A percentile compares a stretch with the other conserved stretches of the same genome.
Conservation (phyloP, 129 eudicot species). For the Kitagawia praeruptora region DNA sequence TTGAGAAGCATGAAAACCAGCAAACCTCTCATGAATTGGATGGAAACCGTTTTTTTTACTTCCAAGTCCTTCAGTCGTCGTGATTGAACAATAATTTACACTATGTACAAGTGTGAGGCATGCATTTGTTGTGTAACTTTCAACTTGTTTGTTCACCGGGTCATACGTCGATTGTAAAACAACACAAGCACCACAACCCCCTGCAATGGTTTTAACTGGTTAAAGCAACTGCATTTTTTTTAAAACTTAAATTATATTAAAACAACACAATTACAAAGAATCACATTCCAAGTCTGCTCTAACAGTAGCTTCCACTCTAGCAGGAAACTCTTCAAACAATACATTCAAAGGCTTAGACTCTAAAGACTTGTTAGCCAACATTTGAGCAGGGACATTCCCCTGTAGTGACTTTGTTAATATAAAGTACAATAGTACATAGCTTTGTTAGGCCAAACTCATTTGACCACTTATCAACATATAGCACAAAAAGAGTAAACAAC, state of each 20-base stretch:
- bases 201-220: slow-evolving; percentile 26
- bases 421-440: too few species aligned
- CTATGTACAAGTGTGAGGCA: slow-evolving; percentile 91
- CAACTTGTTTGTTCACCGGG: slow-evolving; percentile 34
- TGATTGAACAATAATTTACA: slow-evolving; percentile 65
- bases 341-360: too few species aligned
- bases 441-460: neutral
- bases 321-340: too few species aligned
- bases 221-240: neutral
- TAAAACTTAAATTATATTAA: too few species aligned
- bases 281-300: too few species aligned
- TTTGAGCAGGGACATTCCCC: too few species aligned
- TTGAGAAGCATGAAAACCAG: slow-evolving; percentile 95
- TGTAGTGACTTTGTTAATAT: too few species aligned
- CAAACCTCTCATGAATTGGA: slow-evolving; percentile 74
- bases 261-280: too few species aligned
- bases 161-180: slow-evolving; percentile 75
- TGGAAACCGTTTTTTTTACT: slow-evolving; percentile 79
- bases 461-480: neutral
- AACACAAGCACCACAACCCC: slow-evolving; percentile 96
- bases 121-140: slow-evolving; percentile 49
- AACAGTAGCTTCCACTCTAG: too few species aligned
- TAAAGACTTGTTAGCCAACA: too few species aligned
- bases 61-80: slow-evolving; percentile 91
- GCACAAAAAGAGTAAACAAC: too few species aligned